phyloP scores from a whole-genome alignment of 169 alveolate species.

The Plasmodium ovale region DNA sequence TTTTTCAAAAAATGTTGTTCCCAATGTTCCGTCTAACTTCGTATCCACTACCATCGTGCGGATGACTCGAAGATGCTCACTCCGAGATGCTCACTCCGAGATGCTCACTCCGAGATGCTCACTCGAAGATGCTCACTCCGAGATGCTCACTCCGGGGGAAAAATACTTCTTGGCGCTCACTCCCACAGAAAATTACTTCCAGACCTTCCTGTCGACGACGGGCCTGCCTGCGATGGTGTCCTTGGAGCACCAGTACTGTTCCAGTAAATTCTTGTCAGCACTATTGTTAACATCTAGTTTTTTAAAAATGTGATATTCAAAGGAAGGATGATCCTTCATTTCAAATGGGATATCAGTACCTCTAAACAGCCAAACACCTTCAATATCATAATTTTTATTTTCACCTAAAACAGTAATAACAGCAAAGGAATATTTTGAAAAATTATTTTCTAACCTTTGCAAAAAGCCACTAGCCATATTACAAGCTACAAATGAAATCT shows the following conservation, averaged over 20 bases:
- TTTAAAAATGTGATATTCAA: slow-evolving; percentile 92
- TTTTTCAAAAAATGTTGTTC: too few species aligned
- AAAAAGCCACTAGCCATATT: slow-evolving; percentile 96
- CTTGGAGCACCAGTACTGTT: slow-evolving; percentile 95
- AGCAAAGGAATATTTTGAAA: slow-evolving; percentile 95
- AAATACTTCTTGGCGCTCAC: too few species aligned
- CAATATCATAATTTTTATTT: slow-evolving; percentile 92
- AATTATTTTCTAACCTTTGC: slow-evolving; percentile 93
- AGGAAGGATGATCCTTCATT: slow-evolving; percentile 96
- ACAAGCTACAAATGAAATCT: slow-evolving; percentile 89
- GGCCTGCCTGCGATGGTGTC: slow-evolving; percentile 90
- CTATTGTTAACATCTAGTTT: slow-evolving; percentile 89
- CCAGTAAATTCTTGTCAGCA: slow-evolving; percentile 90
- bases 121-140: too few species aligned
- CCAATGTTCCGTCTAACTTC: too few species aligned
- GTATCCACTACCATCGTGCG: too few species aligned
- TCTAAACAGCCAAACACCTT: slow-evolving; percentile 97
- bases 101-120: too few species aligned
- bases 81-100: too few species aligned
- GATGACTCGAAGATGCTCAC: too few species aligned
- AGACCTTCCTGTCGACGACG: slow-evolving; percentile 88
- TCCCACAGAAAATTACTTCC: slow-evolving; percentile 85
- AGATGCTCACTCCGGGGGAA: too few species aligned
- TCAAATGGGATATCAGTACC: slow-evolving; percentile 93
- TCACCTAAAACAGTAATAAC: slow-evolving; percentile 95